phyloP scores from a whole-genome alignment of 2,329 filamentous ascomycete species.

The Fusarium cicatricum region DNA sequence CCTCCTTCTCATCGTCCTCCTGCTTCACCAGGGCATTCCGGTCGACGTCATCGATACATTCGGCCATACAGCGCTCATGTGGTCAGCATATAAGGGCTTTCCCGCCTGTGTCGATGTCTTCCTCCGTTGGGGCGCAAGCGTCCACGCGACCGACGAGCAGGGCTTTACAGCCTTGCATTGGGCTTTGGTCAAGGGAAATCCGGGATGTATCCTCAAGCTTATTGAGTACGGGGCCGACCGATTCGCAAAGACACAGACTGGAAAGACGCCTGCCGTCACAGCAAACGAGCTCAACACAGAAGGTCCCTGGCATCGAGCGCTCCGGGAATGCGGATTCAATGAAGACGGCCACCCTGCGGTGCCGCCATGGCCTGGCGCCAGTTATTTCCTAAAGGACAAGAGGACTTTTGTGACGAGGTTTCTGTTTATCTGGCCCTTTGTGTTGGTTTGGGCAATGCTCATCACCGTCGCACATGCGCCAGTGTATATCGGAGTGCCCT shows the following conservation, averaged over 20 bases:
- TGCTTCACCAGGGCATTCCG: conserved; percentile 94
- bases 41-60: conserved; percentile 90
- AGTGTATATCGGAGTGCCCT: conserved; percentile 78
- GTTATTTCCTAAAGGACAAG: conserved; percentile 78
- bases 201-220: conserved; percentile 89
- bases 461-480: conserved; percentile 77
- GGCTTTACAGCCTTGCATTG: conserved; percentile 96
- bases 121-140: conserved; percentile 92
- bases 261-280: conserved; percentile 88
- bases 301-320: conserved; percentile 80
- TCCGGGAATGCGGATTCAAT: conserved; percentile 86
- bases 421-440: conserved; percentile 88
- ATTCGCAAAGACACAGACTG: conserved; percentile 86
- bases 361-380: conserved; percentile 76
- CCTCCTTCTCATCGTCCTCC: conserved; percentile 84
- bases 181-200: conserved; percentile 93
- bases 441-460: conserved; percentile 75
- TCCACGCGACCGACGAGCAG: conserved; percentile 88
- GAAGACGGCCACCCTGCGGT: conserved; percentile 75
- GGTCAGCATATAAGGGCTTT: conserved; percentile 98
- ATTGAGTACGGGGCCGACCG: conserved; percentile 95
- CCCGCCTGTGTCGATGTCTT: conserved; percentile 92
- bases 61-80: conserved; percentile 96
- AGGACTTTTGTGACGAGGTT: conserved; percentile 82
- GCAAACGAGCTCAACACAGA: conserved; percentile 90